Conservation (phyloP, 2,329 filamentous ascomycete species). For the Colletotrichum endophyticum region DNA sequence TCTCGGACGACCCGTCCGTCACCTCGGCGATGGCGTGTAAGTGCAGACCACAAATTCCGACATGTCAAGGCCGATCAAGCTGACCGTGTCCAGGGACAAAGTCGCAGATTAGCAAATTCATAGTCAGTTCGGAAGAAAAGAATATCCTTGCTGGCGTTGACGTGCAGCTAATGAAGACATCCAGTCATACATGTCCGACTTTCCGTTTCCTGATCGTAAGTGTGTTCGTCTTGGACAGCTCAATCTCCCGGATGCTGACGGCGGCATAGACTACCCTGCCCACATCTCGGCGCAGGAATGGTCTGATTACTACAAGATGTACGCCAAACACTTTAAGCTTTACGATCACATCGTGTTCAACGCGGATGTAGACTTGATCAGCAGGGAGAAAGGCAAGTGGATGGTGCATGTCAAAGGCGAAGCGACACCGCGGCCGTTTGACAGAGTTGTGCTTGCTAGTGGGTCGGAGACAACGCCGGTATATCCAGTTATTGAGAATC, state of each 20-base stretch:
- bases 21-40: constrained; percentile 18
- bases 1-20: constrained; percentile 23
- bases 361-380: constrained; percentile 11
- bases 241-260: neutral
- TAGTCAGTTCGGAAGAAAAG: constrained; percentile 12
- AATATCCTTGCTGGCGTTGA: neutral
- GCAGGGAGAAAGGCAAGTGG: constrained; percentile 22
- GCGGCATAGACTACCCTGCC: neutral
- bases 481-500: constrained; percentile 22
- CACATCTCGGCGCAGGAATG: neutral
- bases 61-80: neutral
- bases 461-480: constrained; percentile 23
- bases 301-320: constrained; percentile 26
- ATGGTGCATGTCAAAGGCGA: constrained; percentile 19
- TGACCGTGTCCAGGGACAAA: neutral
- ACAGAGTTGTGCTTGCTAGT: constrained; percentile 28
- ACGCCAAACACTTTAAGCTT: constrained; percentile 24
- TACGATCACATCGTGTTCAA: constrained; percentile 23
- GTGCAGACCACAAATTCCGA: neutral
- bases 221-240: neutral
- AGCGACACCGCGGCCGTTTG: constrained; percentile 17
- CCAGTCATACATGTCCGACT: constrained; percentile 26
- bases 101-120: constrained; percentile 27
- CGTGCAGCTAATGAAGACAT: neutral
- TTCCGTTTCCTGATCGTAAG: constrained; percentile 26